Evolutionary conservation across 257 asterid genomes (phyloP).

Genomic region (Craterostigma plantagineum): DNA sequence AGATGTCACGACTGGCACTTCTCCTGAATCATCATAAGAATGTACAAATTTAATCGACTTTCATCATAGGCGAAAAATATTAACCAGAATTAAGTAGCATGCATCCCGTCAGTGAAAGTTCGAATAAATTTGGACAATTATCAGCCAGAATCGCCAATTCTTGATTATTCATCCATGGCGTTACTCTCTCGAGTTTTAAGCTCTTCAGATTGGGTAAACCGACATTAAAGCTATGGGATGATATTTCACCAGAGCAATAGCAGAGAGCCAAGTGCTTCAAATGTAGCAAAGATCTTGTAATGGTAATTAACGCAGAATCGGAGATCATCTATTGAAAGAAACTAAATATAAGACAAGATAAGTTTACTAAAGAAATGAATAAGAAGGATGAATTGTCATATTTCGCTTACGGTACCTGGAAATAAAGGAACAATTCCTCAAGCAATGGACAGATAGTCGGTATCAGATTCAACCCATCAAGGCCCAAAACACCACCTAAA

Average conservation of each 20-base stretch:
- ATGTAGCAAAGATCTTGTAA: conserved; percentile 26
- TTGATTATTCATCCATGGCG: conserved; percentile 61
- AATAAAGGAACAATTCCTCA: conserved; percentile 53
- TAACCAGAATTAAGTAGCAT: conserved; percentile 47
- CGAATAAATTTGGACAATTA: conserved; percentile 37
- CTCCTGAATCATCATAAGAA: no score
- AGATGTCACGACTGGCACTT: no score
- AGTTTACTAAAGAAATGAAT: no score
- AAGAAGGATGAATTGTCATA: neutral
- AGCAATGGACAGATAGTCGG: conserved; percentile 56
- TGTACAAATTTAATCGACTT: no score
- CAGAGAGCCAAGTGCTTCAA: conserved; percentile 50
- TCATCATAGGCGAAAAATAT: conserved; percentile 1
- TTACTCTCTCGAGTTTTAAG: conserved; percentile 71
- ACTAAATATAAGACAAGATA: neutral
- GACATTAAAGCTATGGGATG: conserved; percentile 33
- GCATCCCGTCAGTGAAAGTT: conserved; percentile 73
- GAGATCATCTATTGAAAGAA: conserved; percentile 39
- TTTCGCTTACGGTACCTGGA: conserved; percentile 38
- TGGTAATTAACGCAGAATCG: conserved; percentile 34
- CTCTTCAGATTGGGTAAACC: conserved; percentile 54
- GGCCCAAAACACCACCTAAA: conserved; percentile 73
- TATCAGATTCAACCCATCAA: conserved; percentile 48
- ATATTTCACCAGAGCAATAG: conserved; percentile 71
- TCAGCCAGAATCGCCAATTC: conserved; percentile 46